phyloP scores from a whole-genome alignment of 2,329 filamentous ascomycete genomes.

The Grosmannia serpens region DNA sequence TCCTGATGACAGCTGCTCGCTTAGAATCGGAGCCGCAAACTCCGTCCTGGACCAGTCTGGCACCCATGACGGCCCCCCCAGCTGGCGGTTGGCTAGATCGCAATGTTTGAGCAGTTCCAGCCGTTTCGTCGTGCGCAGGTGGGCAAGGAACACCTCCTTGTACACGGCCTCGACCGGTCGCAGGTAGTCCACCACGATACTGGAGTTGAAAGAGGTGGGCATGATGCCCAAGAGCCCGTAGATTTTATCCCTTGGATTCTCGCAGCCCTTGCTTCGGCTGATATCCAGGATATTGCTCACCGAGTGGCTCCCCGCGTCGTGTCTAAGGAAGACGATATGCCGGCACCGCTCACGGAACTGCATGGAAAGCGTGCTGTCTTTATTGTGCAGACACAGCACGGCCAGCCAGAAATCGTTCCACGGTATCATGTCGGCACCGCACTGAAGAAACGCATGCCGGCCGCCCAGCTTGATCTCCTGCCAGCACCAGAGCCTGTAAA shows the following conservation, averaged over 20 bases:
- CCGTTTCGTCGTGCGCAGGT: not conserved
- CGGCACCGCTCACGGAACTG: constrained; percentile 2
- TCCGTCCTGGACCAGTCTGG: not conserved
- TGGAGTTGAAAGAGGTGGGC: not conserved
- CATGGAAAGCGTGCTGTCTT: constrained; percentile 3
- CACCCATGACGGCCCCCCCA: constrained; percentile 1
- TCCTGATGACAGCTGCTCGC: constrained; percentile 1
- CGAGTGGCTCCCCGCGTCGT: constrained; percentile 1
- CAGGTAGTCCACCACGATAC: not conserved
- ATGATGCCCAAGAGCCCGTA: constrained; percentile 2
- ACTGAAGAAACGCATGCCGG: not conserved
- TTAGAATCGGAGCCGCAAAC: not conserved
- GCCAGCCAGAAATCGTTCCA: not conserved
- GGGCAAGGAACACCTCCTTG: not conserved
- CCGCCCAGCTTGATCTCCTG: constrained; percentile 1
- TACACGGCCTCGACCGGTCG: not conserved
- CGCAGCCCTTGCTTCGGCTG: constrained; percentile 1
- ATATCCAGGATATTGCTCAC: constrained; percentile 1
- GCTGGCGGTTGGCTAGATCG: not conserved
- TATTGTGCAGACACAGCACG: constrained; percentile 2
- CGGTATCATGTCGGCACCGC: not conserved
- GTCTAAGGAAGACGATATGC: constrained; percentile 1
- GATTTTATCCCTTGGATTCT: constrained; percentile 2
- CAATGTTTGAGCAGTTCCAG: constrained; percentile 2
- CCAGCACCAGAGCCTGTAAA: constrained; percentile 3